Evolutionary conservation across 1,284 basidiomycete genomes (phyloP), one percentile per base, ranked within the genome.

Genomic region (Kwoniella shivajii): DNA sequence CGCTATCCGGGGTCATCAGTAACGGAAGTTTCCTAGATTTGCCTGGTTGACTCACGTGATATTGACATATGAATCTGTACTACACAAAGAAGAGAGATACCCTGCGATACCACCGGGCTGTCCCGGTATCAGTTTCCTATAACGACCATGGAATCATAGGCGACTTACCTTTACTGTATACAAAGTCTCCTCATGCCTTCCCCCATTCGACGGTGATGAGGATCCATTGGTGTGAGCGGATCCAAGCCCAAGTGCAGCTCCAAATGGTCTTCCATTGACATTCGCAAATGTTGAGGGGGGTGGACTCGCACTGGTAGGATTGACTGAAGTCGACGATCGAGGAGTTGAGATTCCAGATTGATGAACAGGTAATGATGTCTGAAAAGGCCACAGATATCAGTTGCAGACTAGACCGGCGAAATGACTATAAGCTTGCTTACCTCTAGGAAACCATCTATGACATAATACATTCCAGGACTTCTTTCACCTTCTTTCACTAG

Each of bases 51-150:
- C 69, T 56, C 24, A 73, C 66, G 65, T 72, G 67, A 99, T 96
- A 74, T 95, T 92, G 42, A 98, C 93, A 74, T 97, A 99, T 6
- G 92, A 95, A 16, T 93, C 87, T 34, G 90, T 91, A 57, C 88
- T 89, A 60, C 91, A 91, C 4, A 99, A 82, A 0, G 93, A 94
- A 14, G 93, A 90, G n/a, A 99, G 83, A 75, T 99, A 99, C 4
- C 96, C 96, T 2, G 95, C 95, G 53, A 99, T 95, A 0, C 96
- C 95, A 54, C 95, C 95, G n/a, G 92, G 88, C 68, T 95, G 90
- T 20, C 33, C 44, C 38, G 31, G 27, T 46, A 27, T 43, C 2
- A 1, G 58, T 63, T 30, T 62, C 58, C 37, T 27, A 34, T 38
- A 4, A 26, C 30, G 29, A 10, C 14, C 10, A 24, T 11, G 11